Base-by-base conservation (phyloP, 1,139 yeast species). In the Kodamaea ohmeri region DNA sequence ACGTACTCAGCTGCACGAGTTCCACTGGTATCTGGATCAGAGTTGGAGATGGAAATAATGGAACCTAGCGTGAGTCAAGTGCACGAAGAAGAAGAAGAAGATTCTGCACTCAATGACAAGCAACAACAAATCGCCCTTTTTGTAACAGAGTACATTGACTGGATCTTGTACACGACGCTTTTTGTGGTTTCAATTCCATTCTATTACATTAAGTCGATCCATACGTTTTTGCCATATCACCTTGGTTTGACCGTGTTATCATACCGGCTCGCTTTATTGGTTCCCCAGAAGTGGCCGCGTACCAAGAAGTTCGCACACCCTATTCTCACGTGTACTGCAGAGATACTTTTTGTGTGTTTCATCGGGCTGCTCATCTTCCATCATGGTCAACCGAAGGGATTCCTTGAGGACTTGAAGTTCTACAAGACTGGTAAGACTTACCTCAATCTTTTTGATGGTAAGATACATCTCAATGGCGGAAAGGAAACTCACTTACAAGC, bases 341-440 rank as follows among this genome's bases (percentile, higher is more conserved):
- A 74, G 15, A 74, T 82, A n/a, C 65, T 84, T 48, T 64, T 85
- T 31, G 65, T 78, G 8, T 79, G 80, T 47, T 82, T 78, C 51
- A 70, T 85, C 16, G 75, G 84, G 12, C 72, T 83, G 14, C 54
- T 72, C 46, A 81, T 76, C 42, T 76, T 64, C 46, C 73, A 65
- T 45, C 67, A 58, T 17, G 73, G 69, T 6, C 44, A 58, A 14
- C 70, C 73, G 2, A 54, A 53, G 30, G 75, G 75, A 14, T 79
- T 75, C 53, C 65, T 73, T 21, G 67, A 65, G 6, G 75, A 73
- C 33, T 65, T 84, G 46, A 55, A 62, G 36, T 66, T 67, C 49
- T 85, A 81, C 63, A 78, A 79, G 47, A 84, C 92, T 0, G 90
- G 90, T 0, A 69, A 82, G 43, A 83, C 70, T 16, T 85, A 85